phyloP scores from a whole-genome alignment of 192 early-diverging fungal genomes.

The Coemansia sp. region DNA sequence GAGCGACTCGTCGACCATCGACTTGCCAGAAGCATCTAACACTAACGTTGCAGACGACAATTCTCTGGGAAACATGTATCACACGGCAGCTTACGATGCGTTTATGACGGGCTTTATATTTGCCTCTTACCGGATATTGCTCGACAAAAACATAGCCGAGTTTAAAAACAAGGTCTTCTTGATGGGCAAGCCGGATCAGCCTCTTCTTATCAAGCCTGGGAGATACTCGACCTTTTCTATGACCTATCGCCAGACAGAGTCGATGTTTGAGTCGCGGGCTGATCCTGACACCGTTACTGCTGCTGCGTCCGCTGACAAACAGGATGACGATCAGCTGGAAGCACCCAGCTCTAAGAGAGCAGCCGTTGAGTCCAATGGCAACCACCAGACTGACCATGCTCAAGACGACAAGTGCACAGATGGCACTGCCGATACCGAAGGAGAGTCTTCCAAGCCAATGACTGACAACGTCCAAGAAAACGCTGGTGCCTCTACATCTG shows the following conservation, averaged over 20 bases:
- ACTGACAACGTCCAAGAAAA: background rate
- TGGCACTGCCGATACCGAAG: background rate
- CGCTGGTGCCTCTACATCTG: background rate
- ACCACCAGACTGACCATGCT: background rate
- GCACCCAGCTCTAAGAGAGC: background rate
- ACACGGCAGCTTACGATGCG: conserved; percentile 92
- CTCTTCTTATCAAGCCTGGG: conserved; percentile 44
- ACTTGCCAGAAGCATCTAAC: background rate
- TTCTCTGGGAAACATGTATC: conserved; percentile 60
- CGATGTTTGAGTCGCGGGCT: background rate
- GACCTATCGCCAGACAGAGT: conserved; percentile 44
- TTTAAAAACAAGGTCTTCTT: conserved; percentile 83
- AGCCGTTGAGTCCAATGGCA: background rate
- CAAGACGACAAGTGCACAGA: background rate
- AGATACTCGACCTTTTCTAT: conserved; percentile 29
- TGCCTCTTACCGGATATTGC: conserved; percentile 58
- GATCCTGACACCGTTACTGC: background rate
- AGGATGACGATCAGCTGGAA: background rate
- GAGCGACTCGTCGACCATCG: background rate
- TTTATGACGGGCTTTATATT: conserved; percentile 96
- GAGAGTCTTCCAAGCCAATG: background rate
- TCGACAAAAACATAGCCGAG: conserved; percentile 34
- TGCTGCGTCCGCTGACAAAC: background rate
- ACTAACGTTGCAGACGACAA: background rate
- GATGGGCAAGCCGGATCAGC: conserved; percentile 58